A percentile compares a stretch with the other conserved stretches of the same genome.
Evolutionary conservation across 1,284 basidiomycete genomes (phyloP).

Genomic region (Ustilago tritici): DNA sequence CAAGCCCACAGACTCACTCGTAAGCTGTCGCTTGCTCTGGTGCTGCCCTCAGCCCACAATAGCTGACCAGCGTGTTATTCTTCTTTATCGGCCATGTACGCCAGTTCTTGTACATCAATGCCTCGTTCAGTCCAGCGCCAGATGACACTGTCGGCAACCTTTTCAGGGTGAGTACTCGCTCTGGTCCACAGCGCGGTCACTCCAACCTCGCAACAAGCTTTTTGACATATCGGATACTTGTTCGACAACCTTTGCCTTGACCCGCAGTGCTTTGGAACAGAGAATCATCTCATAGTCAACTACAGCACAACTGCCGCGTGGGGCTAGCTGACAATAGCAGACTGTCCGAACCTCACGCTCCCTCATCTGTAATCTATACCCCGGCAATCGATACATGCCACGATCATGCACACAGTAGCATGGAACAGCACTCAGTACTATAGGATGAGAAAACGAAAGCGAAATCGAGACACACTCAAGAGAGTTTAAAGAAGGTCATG

Average conservation of each 20-base stretch:
- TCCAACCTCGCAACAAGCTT: neutral
- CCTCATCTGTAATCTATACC: conserved; percentile 22
- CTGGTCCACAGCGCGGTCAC: neutral
- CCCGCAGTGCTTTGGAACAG: conserved; percentile 63
- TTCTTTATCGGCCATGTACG: too few species aligned
- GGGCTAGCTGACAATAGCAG: conserved; percentile 40
- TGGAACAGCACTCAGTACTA: neutral
- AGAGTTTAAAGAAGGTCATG: neutral
- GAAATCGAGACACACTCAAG: neutral
- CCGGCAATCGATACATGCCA: conserved; percentile 7
- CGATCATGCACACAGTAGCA: neutral
- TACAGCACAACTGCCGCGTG: conserved; percentile 67
- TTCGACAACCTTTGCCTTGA: neutral
- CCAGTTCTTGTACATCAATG: conserved; percentile 97
- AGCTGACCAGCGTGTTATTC: too few species aligned
- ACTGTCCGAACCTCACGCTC: neutral
- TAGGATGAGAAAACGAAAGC: neutral
- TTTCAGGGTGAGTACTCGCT: conserved; percentile 71
- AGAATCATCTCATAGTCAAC: conserved; percentile 67
- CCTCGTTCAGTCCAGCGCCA: conserved; percentile 93
- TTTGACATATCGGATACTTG: neutral
- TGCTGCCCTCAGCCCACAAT: neutral
- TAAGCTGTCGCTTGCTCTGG: conserved; percentile 71
- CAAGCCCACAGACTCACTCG: conserved; percentile 88
- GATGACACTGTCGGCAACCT: conserved; percentile 92